These are phyloP conservation scores for Aristolochia contorta DNA, from an alignment of 164 flowering plant genomes.

Conservation along the genomic window DNA sequence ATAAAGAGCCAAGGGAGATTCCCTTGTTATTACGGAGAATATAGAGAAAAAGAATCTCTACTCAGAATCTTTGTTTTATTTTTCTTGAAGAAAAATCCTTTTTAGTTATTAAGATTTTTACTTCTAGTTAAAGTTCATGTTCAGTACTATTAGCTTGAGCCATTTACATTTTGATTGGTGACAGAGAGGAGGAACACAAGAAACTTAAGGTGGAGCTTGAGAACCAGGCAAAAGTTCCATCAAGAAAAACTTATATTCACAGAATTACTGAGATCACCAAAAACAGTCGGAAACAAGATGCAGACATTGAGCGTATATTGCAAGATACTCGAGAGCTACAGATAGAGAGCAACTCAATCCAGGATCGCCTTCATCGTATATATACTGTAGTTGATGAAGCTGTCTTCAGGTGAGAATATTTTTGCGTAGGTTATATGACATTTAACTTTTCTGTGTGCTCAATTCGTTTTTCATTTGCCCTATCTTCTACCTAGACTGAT, in stretches of 20 bases:
- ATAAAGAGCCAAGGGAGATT: no score
- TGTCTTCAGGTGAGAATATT: conserved; percentile 40
- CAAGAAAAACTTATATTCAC: conserved; percentile 57
- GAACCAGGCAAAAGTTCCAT: conserved; percentile 46
- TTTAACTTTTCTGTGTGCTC: no score
- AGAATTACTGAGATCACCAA: conserved; percentile 72
- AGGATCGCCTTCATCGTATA: conserved; percentile 72
- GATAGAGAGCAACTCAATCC: conserved; percentile 65
- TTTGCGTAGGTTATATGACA: no score
- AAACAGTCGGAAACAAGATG: conserved; percentile 77
- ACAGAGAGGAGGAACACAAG: conserved; percentile 51
- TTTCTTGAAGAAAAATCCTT: no score
- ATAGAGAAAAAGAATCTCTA: no score
- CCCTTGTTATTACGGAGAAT: no score
- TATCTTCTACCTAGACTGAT: no score
- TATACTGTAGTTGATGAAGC: conserved; percentile 70
- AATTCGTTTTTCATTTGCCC: no score
- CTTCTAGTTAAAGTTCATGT: no score
- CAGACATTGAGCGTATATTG: conserved; percentile 61
- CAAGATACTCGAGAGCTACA: conserved; percentile 77
- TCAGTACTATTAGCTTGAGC: neutral
- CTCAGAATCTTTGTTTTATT: no score
- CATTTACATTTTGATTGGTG: neutral
- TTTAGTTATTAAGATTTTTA: no score
- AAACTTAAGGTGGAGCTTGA: conserved; percentile 46